A percentile compares a stretch with the other conserved stretches of the same genome.
These are phyloP conservation scores for Globisporangium parvum DNA, from an alignment of 352 stramenopile genomes.

Conservation along the genomic window DNA sequence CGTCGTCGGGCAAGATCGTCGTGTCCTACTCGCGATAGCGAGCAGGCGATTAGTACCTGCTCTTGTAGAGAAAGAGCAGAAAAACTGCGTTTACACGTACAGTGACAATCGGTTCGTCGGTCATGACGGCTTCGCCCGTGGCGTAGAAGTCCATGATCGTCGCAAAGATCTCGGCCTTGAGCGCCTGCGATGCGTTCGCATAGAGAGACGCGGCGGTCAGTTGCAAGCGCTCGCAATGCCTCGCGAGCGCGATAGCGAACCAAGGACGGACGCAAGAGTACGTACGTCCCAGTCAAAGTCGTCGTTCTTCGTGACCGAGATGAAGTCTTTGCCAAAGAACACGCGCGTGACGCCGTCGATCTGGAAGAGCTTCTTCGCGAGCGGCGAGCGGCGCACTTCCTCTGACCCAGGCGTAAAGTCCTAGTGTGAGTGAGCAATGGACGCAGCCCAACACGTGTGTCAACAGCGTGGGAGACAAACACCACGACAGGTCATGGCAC, in stretches of 20 bases:
- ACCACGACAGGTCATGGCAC: neutral
- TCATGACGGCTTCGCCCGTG: conserved; percentile 82
- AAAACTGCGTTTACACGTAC: conserved; percentile 17
- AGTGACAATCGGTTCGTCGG: conserved; percentile 80
- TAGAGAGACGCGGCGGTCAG: neutral
- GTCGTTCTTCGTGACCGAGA: conserved; percentile 97
- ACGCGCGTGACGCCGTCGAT: conserved; percentile 95
- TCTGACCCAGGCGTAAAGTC: conserved; percentile 82
- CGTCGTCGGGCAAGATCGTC: conserved; percentile 95
- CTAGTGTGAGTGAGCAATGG: conserved; percentile 19
- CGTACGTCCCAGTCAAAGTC: conserved; percentile 91
- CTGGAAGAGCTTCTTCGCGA: conserved; percentile 96
- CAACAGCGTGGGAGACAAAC: neutral
- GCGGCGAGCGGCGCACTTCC: conserved; percentile 87
- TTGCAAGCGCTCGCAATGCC: too few species aligned
- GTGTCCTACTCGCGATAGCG: conserved; percentile 44
- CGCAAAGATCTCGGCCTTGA: conserved; percentile 92
- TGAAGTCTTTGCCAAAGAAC: conserved; percentile 97
- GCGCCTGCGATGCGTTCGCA: conserved; percentile 26
- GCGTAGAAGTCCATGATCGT: conserved; percentile 98
- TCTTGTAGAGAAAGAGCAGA: neutral
- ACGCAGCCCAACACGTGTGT: conserved; percentile 1
- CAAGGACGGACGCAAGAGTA: too few species aligned
- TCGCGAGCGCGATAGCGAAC: too few species aligned
- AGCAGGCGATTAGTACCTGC: neutral